A percentile compares a stretch with the other conserved stretches of the same genome.
phyloP scores from a whole-genome alignment of 2,329 filamentous ascomycete genomes.

The Xylariaceae sp. region DNA sequence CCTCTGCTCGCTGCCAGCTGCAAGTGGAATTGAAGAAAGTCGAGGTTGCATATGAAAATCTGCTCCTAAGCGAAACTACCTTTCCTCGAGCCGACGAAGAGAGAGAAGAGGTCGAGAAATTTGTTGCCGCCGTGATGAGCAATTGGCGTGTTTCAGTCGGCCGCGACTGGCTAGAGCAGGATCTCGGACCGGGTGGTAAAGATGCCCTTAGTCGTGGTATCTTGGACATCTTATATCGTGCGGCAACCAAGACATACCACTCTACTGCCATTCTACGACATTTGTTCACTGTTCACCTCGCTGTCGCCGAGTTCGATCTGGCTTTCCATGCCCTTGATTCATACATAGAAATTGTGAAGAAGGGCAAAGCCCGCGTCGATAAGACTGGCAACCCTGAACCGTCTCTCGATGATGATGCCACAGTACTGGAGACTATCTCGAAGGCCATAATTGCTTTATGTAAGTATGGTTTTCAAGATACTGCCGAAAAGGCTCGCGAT shows the following conservation, averaged over 20 bases:
- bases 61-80: slow-evolving; percentile 69
- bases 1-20: slow-evolving; percentile 58
- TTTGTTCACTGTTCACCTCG: slow-evolving; percentile 80
- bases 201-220: slow-evolving; percentile 68
- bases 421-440: slow-evolving; percentile 69
- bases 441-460: slow-evolving; percentile 77
- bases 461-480: slow-evolving; percentile 68
- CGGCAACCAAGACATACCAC: slow-evolving; percentile 90
- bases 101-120: slow-evolving; percentile 74
- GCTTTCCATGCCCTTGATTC: slow-evolving; percentile 88
- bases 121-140: slow-evolving; percentile 69
- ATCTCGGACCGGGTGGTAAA: slow-evolving; percentile 77
- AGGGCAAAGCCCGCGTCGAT: slow-evolving; percentile 75
- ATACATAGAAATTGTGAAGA: slow-evolving; percentile 81
- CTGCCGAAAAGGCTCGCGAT: slow-evolving; percentile 72
- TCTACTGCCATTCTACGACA: slow-evolving; percentile 83
- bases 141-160: slow-evolving; percentile 86
- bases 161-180: slow-evolving; percentile 70
- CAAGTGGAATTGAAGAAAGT: slow-evolving; percentile 72
- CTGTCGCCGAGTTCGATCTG: slow-evolving; percentile 85
- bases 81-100: slow-evolving; percentile 81
- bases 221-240: slow-evolving; percentile 82
- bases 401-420: slow-evolving; percentile 72
- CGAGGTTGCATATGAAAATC: slow-evolving; percentile 71
- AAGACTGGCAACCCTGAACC: slow-evolving; percentile 68